Base-by-base conservation (phyloP, 2,329 filamentous ascomycete species). In the Phyllachora maydis region DNA sequence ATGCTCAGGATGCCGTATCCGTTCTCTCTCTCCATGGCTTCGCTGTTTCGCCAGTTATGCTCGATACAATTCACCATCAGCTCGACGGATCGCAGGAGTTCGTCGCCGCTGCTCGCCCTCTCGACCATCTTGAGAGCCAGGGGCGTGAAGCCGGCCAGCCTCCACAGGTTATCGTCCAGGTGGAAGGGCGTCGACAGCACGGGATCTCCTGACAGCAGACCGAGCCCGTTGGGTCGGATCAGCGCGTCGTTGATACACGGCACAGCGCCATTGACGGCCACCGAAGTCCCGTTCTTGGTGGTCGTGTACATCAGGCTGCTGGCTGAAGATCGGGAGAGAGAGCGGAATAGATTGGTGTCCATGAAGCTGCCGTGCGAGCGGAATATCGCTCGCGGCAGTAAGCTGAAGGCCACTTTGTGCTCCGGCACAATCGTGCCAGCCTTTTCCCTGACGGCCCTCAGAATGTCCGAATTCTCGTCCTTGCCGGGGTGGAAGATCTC, bases 11-110 rank as follows among this genome's bases (percentile, higher is more conserved):
- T 77, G 14, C 78, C 75, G 41, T 93, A 98, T 0, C 85, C 90
- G 35, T 90, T 88, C 29, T 91, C 82, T 37, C 78, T 72, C 45
- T 98, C 88, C 76, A 98, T 93, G 14, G 88, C 83, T 43, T 98
- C 90, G 35, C 88, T 95, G 34, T 95, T 95, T 32, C 88, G 67
- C 88, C 90, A 98, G 41, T 77, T 95, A 32, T 77, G 74, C 33
- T 77, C 74, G 23, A 93, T 76, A 29, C 78, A 79, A 32, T 77
- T 68, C 31, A 93, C 82, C 14, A 92, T 56, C 37, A 90, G 75
- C 37, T 90, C 70, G 3, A 90, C 69, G 2, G 83, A 71, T 25
- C 77, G 64, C 7, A 83, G 51, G 14, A 83, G 68, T 21, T 71
- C 70, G 23, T 82, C 67, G 6, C 65, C 56, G 0, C 68, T 72